A percentile compares a stretch with the other conserved stretches of the same genome.
Evolutionary conservation across 306 rosid genomes (phyloP).

Genomic region (Sechiopsis laciniata): DNA sequence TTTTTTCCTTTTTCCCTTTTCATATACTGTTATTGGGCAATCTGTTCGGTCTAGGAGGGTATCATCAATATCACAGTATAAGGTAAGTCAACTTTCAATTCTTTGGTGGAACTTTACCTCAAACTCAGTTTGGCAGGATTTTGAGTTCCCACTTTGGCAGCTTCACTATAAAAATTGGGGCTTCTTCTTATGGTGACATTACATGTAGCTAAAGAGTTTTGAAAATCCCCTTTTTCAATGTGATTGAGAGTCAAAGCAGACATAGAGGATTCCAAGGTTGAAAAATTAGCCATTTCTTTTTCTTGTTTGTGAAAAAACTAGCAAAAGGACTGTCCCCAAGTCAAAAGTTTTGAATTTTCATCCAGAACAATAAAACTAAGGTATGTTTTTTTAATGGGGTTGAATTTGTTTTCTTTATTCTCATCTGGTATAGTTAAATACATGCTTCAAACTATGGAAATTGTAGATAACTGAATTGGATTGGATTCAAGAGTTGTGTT

Average conservation of each 20-base stretch:
- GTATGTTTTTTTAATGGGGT: neutral
- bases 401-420: neutral
- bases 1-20: neutral
- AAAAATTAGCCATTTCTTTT: neutral
- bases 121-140: neutral
- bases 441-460: neutral
- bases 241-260: neutral
- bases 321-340: neutral
- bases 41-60: neutral
- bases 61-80: neutral
- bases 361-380: neutral
- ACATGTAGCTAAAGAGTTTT: neutral
- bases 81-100: neutral
- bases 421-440: neutral
- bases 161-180: neutral
- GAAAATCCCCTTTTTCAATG: neutral
- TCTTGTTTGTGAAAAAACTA: neutral
- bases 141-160: neutral
- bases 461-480: neutral
- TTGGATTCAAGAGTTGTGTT: slow-evolving; percentile 19
- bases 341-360: slow-evolving; percentile 2
- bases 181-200: neutral
- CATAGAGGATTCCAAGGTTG: neutral
- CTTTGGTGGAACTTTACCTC: neutral
- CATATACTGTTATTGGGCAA: neutral